A percentile compares a stretch with the other conserved stretches of the same genome.
Conservation (phyloP, 768 basidiomycete species). For the Auricularia sp. region DNA sequence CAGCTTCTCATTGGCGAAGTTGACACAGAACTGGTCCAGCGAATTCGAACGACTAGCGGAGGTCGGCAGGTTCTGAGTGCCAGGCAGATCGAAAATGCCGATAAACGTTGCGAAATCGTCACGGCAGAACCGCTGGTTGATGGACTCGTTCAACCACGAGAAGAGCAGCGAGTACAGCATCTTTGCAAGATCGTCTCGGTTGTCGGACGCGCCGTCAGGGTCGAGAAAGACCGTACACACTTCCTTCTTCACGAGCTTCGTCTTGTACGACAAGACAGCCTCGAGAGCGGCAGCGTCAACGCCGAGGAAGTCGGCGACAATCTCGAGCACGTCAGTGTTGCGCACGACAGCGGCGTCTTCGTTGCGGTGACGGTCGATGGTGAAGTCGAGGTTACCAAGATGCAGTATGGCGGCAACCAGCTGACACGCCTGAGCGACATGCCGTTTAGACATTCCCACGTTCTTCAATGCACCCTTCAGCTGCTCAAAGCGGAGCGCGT, state of each 20-base stretch:
- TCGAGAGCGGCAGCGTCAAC: constrained; percentile 66
- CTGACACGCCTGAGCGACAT: constrained; percentile 93
- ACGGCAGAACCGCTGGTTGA: constrained; percentile 89
- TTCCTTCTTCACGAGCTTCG: constrained; percentile 88
- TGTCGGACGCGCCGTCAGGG: constrained; percentile 84
- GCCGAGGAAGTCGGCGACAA: constrained; percentile 88
- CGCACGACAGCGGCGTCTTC: constrained; percentile 89
- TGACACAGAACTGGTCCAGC: constrained; percentile 92
- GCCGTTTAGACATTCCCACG: constrained; percentile 86
- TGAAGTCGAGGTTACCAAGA: constrained; percentile 92
- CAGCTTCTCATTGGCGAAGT: constrained; percentile 89
- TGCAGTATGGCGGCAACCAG: constrained; percentile 92
- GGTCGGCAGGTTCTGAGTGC: constrained; percentile 68
- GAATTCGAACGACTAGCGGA: constrained; percentile 74
- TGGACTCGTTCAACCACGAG: constrained; percentile 91
- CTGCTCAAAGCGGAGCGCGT: constrained; percentile 83
- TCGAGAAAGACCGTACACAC: constrained; percentile 96
- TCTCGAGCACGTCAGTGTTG: constrained; percentile 70
- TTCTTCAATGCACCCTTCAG: constrained; percentile 90
- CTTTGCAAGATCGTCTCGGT: constrained; percentile 89
- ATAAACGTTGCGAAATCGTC: constrained; percentile 91
- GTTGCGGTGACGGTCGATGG: constrained; percentile 68
- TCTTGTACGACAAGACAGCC: constrained; percentile 78
- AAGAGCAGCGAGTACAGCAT: constrained; percentile 91
- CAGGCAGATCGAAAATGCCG: constrained; percentile 88